Conservation (phyloP, 108 stramenopile genomes). For the Discostella stelligeroides region DNA sequence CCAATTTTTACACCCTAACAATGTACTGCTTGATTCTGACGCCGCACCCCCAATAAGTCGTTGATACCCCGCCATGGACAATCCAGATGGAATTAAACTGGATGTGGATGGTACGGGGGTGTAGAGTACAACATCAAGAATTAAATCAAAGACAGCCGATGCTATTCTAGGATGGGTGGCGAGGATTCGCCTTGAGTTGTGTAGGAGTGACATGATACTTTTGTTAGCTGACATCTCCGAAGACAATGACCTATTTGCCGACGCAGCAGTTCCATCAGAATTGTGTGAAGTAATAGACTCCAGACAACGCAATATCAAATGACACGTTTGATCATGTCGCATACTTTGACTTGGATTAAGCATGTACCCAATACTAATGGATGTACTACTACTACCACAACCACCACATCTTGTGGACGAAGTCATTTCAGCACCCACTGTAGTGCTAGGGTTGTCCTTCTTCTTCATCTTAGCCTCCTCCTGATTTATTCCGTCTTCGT, state of each 20-base stretch:
- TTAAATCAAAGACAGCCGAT: conserved; percentile 63
- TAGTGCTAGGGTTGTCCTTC: neutral
- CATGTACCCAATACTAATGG: conserved; percentile 12
- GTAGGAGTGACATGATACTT: conserved; percentile 1
- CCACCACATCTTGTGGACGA: no score
- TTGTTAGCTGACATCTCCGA: neutral
- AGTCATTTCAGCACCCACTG: neutral
- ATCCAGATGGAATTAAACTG: conserved; percentile 65
- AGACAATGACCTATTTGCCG: neutral
- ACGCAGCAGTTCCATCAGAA: neutral
- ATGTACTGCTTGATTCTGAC: conserved; percentile 23
- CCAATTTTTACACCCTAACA: conserved; percentile 62
- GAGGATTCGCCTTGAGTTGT: conserved; percentile 12
- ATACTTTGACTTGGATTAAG: conserved; percentile 39
- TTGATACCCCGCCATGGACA: conserved; percentile 58
- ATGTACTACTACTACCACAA: no score
- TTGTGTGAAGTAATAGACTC: conserved; percentile 29
- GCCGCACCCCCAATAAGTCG: conserved; percentile 52
- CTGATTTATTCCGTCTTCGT: neutral
- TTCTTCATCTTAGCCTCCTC: neutral
- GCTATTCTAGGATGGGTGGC: conserved; percentile 26
- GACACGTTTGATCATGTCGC: conserved; percentile 67
- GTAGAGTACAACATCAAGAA: conserved; percentile 68
- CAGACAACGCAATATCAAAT: conserved; percentile 67
- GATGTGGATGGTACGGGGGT: conserved; percentile 30